Evolutionary conservation across 345 rosid species (phyloP).

Genomic region (Tarenaya hassleriana): DNA sequence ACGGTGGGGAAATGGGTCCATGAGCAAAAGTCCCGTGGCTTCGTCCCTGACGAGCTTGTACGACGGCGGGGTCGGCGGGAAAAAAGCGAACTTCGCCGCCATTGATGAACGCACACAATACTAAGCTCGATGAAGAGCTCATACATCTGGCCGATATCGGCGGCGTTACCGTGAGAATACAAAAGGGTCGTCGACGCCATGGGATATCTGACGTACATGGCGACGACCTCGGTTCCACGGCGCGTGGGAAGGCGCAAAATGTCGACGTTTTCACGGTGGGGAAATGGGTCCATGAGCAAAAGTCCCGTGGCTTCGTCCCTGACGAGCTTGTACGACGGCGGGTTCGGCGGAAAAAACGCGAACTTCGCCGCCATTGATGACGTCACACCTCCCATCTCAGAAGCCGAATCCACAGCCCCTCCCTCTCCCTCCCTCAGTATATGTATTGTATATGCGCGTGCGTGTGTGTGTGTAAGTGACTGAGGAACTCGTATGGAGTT

Average conservation of each 20-base stretch:
- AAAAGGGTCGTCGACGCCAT: constrained; percentile 86
- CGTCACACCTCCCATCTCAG: constrained; percentile 78
- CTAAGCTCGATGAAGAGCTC: constrained; percentile 96
- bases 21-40: constrained; percentile 53
- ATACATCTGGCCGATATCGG: constrained; percentile 99
- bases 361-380: constrained; percentile 99
- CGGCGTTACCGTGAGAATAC: constrained; percentile 98
- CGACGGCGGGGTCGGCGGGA: constrained; percentile 89
- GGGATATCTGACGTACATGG: constrained; percentile 73
- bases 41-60: constrained; percentile 58
- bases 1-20: constrained; percentile 75
- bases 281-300: constrained; percentile 65
- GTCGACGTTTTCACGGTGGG: constrained; percentile 94
- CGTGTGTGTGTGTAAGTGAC: background rate
- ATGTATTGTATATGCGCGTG: background rate
- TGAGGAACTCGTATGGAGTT: constrained; percentile 18
- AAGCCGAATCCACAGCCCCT: constrained; percentile 9
- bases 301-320: constrained; percentile 69
- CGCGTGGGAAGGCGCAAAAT: constrained; percentile 70
- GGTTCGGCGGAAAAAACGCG: constrained; percentile 96
- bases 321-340: constrained; percentile 80
- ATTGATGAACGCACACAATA: too few relatives aligned
- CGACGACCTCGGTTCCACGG: constrained; percentile 75
- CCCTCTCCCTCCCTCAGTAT: background rate
- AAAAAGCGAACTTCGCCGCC: constrained; percentile 92